Evolutionary conservation across 2,329 filamentous ascomycete genomes (phyloP).

Genomic region (Thielaviopsis cerberus): DNA sequence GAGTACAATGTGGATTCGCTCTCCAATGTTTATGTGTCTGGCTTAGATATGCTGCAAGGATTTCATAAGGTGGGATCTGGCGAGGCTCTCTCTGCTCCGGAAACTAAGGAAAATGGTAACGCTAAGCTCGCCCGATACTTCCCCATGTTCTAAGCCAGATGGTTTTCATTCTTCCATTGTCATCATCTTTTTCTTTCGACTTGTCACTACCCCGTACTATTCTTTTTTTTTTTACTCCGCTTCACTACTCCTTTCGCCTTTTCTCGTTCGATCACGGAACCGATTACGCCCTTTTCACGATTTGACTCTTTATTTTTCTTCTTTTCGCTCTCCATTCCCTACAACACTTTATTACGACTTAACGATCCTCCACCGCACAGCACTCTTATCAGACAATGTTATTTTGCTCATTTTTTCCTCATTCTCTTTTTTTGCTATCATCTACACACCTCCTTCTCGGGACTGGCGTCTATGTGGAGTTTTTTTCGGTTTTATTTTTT

Average conservation of each 20-base stretch:
- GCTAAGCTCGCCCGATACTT: constrained; percentile 14
- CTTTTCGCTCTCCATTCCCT: constrained; percentile 11
- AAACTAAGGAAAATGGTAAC: constrained; percentile 13
- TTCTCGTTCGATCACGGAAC: neutral
- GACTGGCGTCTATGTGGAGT: neutral
- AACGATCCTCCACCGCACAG: constrained; percentile 3
- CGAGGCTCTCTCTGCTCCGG: constrained; percentile 20
- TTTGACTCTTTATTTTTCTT: neutral
- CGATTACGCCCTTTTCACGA: neutral
- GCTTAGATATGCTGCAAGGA: constrained; percentile 54
- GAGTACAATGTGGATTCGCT: constrained; percentile 22
- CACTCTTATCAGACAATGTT: neutral
- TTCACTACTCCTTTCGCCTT: neutral
- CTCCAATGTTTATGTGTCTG: constrained; percentile 40
- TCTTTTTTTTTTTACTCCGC: neutral
- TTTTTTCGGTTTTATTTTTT: no score
- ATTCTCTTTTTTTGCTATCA: neutral
- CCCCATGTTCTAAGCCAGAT: constrained; percentile 6
- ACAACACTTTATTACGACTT: constrained; percentile 19
- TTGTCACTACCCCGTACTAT: neutral
- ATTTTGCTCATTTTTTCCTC: no score
- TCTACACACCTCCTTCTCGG: neutral
- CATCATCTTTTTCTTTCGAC: neutral
- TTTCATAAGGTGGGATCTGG: constrained; percentile 51
- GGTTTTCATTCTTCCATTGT: neutral